These are phyloP conservation scores for Lactuca sativa DNA, from an alignment of 129 eudicot species.

Conservation along the genomic window DNA sequence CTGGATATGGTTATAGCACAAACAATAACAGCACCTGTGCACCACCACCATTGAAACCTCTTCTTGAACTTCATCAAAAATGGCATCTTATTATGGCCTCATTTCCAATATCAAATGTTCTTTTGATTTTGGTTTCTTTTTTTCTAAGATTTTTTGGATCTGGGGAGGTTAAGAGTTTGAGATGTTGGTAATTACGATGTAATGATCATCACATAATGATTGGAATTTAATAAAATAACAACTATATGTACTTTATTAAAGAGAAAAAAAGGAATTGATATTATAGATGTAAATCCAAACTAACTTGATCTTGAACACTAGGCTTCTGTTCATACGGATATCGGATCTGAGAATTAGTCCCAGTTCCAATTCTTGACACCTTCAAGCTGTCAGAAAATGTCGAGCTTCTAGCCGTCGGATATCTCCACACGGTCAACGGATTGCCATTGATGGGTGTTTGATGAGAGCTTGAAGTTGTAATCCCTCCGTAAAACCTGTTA, in stretches of 20 bases:
- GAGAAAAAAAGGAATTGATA: neutral
- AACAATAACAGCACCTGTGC: neutral
- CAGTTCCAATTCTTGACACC: constrained; percentile 12
- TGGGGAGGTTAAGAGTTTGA: neutral
- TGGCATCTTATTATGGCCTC: neutral
- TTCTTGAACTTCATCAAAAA: neutral
- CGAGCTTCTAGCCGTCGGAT: constrained; percentile 32
- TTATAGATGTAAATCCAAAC: constrained; percentile 86
- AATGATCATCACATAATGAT: constrained; percentile 11
- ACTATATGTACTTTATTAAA: neutral
- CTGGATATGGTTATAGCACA: neutral
- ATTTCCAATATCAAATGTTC: neutral
- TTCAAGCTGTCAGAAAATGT: constrained; percentile 11
- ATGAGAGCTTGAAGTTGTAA: constrained; percentile 8
- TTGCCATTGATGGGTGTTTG: constrained; percentile 55
- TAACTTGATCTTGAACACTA: constrained; percentile 66
- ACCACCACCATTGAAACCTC: neutral
- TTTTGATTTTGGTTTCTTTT: neutral
- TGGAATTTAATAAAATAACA: neutral
- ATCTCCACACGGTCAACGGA: constrained; percentile 55
- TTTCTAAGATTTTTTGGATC: neutral
- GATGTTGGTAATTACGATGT: neutral
- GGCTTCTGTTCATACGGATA: constrained; percentile 43
- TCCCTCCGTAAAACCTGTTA: constrained; percentile 36
- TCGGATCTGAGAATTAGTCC: constrained; percentile 37